Conservation (phyloP, 306 rosid genomes). For the Citrullus mucosospermus region DNA sequence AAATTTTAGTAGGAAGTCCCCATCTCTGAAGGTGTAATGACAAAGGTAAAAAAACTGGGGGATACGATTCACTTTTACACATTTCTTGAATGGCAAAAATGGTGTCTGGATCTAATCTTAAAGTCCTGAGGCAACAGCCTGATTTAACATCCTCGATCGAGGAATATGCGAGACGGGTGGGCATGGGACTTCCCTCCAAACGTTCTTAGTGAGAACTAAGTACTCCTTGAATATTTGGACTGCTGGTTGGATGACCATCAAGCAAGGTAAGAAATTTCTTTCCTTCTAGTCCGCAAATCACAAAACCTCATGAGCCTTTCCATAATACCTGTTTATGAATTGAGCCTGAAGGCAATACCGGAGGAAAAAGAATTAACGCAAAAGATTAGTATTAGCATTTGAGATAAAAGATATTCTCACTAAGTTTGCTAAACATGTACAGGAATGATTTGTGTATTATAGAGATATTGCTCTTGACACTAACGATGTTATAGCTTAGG, state of each 20-base stretch:
- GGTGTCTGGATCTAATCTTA: background rate
- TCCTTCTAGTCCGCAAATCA: conserved; percentile 16
- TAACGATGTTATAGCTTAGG: background rate
- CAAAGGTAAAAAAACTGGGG: background rate
- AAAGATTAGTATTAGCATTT: background rate
- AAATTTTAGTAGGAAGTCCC: background rate
- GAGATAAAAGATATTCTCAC: background rate
- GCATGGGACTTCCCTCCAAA: background rate
- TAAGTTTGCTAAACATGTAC: background rate
- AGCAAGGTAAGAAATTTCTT: background rate
- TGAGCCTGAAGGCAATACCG: conserved; percentile 27
- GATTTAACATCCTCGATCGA: background rate
- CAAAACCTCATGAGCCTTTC: conserved; percentile 77
- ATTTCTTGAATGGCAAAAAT: background rate
- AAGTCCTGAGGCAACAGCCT: background rate
- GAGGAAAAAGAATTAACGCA: background rate
- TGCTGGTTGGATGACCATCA: background rate
- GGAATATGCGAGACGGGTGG: background rate
- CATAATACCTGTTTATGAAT: conserved; percentile 75
- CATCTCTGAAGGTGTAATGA: background rate
- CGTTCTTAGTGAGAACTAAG: background rate
- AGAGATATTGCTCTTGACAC: too few relatives aligned
- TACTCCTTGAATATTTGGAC: background rate
- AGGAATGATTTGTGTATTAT: background rate
- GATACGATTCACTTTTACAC: background rate